Evolutionary conservation across 352 stramenopile genomes (phyloP).

Genomic region (Phytophthora pistaciae): DNA sequence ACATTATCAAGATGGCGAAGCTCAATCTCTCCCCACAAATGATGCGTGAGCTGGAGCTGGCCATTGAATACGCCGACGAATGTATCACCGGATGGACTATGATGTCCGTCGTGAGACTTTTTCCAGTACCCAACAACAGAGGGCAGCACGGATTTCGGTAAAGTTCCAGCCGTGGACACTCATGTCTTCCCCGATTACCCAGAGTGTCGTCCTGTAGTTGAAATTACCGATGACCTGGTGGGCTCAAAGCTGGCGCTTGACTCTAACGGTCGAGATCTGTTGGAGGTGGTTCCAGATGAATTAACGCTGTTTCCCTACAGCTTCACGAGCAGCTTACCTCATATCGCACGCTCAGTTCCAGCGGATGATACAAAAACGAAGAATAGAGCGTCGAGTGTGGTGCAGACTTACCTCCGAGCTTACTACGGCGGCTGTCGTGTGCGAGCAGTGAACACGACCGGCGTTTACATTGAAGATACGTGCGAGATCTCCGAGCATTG

Average conservation of each 20-base stretch:
- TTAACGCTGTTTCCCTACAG: conserved; percentile 29
- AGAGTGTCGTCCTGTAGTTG: conserved; percentile 4
- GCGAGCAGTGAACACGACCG: conserved; percentile 20
- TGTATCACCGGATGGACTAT: conserved; percentile 12
- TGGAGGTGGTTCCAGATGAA: conserved; percentile 11
- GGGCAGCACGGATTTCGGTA: background rate
- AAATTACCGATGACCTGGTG: background rate
- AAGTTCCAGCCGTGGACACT: background rate
- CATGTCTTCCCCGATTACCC: conserved; percentile 8
- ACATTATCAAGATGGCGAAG: conserved; percentile 19
- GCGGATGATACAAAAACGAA: background rate
- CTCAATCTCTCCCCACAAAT: conserved; percentile 24
- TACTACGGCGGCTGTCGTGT: conserved; percentile 33
- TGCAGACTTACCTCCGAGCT: conserved; percentile 14
- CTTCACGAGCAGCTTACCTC: conserved; percentile 19
- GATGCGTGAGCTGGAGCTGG: conserved; percentile 15
- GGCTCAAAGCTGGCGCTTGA: conserved; percentile 12
- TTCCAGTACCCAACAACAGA: conserved; percentile 9
- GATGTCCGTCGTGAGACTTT: conserved; percentile 22
- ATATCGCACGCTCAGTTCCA: conserved; percentile 2
- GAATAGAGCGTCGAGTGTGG: conserved; percentile 9
- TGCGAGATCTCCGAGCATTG: conserved; percentile 14
- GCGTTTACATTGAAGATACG: conserved; percentile 22
- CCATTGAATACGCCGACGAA: conserved; percentile 6
- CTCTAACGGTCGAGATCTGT: conserved; percentile 8